Evolutionary conservation across 2,329 filamentous ascomycete species (phyloP), one percentile per base, ranked within the genome.

Genomic region (Trichophyton benhamiae): DNA sequence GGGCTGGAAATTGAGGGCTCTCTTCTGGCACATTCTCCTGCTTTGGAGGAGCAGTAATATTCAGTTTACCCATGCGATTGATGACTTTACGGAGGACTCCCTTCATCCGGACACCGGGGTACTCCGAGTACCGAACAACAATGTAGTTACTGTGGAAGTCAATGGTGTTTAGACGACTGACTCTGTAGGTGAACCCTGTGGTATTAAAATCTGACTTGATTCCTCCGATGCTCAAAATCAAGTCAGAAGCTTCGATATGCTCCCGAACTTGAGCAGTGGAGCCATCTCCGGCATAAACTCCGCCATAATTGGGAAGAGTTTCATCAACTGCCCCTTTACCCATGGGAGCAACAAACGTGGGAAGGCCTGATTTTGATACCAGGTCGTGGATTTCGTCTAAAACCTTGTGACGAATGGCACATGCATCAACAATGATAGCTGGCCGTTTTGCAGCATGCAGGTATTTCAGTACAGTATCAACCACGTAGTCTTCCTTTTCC

Each of bases 331-430:
- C 87, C 20, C 88, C 83, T 76, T 94, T 95, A 48, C 89, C 89
- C 87, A 94, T 94, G 11, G 89, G 88, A 0, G 88, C 88, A 17
- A 90, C 87, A 67, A 92, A 92, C 0, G 88, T 86, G 3, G 90
- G 89, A 4, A 95, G 77, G 6, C 82, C 78, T 0, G 88, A 88
- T 75, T 86, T 88, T 61, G 84, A 77, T 57, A 94, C 77, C 3
- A 95, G 77, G 5, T 82, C 82, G 67, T 89, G 83, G 27, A 89
- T 83, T 72, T 92, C 88, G 0, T 82, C 72, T 0, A 90, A 73
- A 20, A 88, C 86, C 57, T 85, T 80, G 69, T 91, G 87, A 30
- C 89, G 83, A 64, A 90, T 83, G 17, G 88, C 87, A 69, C 89
- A 91, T 41, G 87, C 88, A 72, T 95, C 90, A 3, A 94, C 84